Evolutionary conservation across 371 early-diverging fungal species (phyloP).

Genomic region (Syncephalastrum contaminatum): DNA sequence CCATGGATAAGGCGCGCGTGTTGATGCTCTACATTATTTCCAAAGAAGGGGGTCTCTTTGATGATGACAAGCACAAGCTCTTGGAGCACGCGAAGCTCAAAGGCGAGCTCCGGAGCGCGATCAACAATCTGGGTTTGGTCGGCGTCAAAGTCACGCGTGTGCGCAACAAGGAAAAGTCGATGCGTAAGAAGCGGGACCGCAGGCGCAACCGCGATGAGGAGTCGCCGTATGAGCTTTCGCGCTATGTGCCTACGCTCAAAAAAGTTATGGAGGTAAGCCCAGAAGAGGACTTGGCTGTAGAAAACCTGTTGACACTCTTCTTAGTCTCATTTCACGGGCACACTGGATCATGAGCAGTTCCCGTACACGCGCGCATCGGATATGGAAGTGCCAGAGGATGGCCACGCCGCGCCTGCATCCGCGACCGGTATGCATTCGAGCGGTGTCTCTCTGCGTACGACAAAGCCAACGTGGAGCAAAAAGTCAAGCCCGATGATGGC

Average conservation of each 20-base stretch:
- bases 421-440: slow-evolving; percentile 34
- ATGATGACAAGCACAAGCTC: slow-evolving; percentile 73
- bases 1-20: slow-evolving; percentile 82
- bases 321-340: slow-evolving; percentile 56
- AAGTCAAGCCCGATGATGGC: slow-evolving; percentile 18
- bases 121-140: slow-evolving; percentile 72
- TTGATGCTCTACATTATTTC: slow-evolving; percentile 84
- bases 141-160: slow-evolving; percentile 55
- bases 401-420: slow-evolving; percentile 18
- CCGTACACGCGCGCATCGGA: slow-evolving; percentile 57
- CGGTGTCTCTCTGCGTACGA: slow-evolving; percentile 49
- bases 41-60: slow-evolving; percentile 63
- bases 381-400: slow-evolving; percentile 43
- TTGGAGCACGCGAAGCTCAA: slow-evolving; percentile 74
- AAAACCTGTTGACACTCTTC: not conserved
- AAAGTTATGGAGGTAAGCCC: slow-evolving; percentile 46
- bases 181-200: slow-evolving; percentile 26
- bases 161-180: slow-evolving; percentile 33
- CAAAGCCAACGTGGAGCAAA: slow-evolving; percentile 43
- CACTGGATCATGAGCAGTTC: slow-evolving; percentile 51
- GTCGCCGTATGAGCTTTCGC: slow-evolving; percentile 64
- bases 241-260: slow-evolving; percentile 66
- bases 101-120: slow-evolving; percentile 65
- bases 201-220: slow-evolving; percentile 42
- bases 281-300: not conserved